Conservation (phyloP, 192 early-diverging fungal species). For the Coemansia asiatica region DNA sequence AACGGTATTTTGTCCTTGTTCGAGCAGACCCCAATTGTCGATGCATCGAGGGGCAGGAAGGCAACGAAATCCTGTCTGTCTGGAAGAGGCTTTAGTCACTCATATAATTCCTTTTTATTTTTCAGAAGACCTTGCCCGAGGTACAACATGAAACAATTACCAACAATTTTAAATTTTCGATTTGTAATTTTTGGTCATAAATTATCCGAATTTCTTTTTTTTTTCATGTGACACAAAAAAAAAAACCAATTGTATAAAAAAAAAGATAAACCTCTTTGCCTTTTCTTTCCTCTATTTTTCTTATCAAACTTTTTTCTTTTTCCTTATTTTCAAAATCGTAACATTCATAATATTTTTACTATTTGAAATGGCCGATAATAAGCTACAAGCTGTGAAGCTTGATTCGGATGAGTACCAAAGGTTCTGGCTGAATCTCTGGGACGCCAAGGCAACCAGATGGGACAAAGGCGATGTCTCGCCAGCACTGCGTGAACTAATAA, state of each 20-base stretch:
- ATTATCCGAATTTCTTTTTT: not conserved
- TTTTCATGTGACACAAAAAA: too few relatives aligned
- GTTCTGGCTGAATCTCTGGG: conserved; percentile 41
- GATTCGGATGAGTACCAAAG: conserved; percentile 34
- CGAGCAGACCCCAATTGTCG: conserved; percentile 47
- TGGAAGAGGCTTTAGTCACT: conserved; percentile 34
- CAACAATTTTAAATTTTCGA: too few relatives aligned
- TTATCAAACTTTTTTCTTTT: not conserved
- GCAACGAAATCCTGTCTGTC: conserved; percentile 47
- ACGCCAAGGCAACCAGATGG: conserved; percentile 30
- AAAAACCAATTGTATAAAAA: too few relatives aligned
- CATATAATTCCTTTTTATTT: not conserved
- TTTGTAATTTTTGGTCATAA: too few relatives aligned
- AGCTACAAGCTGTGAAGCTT: conserved; percentile 10
- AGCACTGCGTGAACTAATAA: conserved; percentile 46
- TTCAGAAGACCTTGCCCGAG: not conserved
- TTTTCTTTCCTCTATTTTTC: too few relatives aligned
- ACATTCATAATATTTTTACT: not conserved
- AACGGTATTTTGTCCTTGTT: conserved; percentile 50
- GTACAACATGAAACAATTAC: too few relatives aligned
- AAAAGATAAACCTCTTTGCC: too few relatives aligned
- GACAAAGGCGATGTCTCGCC: conserved; percentile 51
- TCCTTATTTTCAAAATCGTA: not conserved
- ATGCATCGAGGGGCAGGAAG: conserved; percentile 45
- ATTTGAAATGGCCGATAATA: conserved; percentile 3